phyloP scores from a whole-genome alignment of 257 asterid genomes.

The Nicotiana noctiflora region DNA sequence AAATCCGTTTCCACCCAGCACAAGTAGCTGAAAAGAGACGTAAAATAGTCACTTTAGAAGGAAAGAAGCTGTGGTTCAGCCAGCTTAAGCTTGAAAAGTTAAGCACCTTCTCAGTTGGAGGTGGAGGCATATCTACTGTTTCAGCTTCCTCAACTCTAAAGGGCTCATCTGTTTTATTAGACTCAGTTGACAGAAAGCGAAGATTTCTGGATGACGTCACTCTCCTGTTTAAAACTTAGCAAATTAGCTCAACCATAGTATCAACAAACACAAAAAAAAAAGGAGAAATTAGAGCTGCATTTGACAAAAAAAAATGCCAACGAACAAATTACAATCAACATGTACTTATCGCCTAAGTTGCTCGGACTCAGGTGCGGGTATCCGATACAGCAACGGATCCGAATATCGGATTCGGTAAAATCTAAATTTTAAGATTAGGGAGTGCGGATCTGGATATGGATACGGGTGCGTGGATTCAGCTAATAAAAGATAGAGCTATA shows the following conservation, averaged over 20 bases:
- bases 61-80: not conserved
- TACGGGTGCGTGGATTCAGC: too few species aligned
- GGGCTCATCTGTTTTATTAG: constrained; percentile 36
- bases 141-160: constrained; percentile 78
- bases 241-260: not conserved
- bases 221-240: constrained; percentile 20
- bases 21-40: constrained; percentile 62
- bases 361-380: too few species aligned
- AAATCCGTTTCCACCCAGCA: constrained; percentile 97
- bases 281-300: too few species aligned
- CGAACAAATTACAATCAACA: too few species aligned
- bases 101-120: constrained; percentile 74
- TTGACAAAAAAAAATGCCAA: too few species aligned
- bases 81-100: not conserved
- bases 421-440: too few species aligned
- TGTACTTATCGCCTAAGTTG: too few species aligned
- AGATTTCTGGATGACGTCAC: constrained; percentile 34
- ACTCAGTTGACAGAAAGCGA: constrained; percentile 40
- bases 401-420: too few species aligned
- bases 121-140: constrained; percentile 70
- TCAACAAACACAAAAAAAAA: too few species aligned
- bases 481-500: too few species aligned
- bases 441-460: too few species aligned
- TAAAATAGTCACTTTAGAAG: not conserved
- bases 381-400: too few species aligned